Evolutionary conservation across 805 yeast species (phyloP), one percentile per base, ranked within the genome.

Genomic region (Yamadazyma olivae): DNA sequence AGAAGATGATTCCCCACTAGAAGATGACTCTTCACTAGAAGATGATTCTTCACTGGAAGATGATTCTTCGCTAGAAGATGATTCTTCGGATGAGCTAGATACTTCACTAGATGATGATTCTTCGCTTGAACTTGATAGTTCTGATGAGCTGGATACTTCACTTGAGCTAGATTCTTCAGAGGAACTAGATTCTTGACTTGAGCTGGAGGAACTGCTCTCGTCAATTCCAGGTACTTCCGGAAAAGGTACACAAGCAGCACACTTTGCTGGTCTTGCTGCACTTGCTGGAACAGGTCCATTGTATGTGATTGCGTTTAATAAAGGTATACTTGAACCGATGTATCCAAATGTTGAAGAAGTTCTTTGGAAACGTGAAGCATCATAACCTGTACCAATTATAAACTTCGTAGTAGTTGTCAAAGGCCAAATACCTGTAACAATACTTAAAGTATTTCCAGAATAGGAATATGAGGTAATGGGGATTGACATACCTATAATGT

Each of bases 191-290:
- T 27, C 19, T 25, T 22, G 9, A 32, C 21, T 30, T 23, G 46
- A 35, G 8, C 33, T 20, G 6, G 35, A 32, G 4, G 30, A 20
- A 18, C 4, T 13, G 9, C 18, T 18, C 13, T 24, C 22, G 19
- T 33, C 41, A 17, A 36, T 24, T 20, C 40, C 49, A 12, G 52
- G 51, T 20, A 21, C 25, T 8, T 33, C 31, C 9, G 49, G 53
- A 34, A 46, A 35, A 2, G 22, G 13, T 18, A 14, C 10, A 43
- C 56, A 51, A 13, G 32, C 27, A 23, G n/a, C 18, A 48, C 56
- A 51, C 10, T 22, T 24, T 3, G 41, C 35, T 15, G 51, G 41
- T 22, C 42, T 33, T 3, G 41, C 36, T 9, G 45, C 36, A 3
- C 41, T 19, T 14, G 36, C 27, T 10, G 33, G 33, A n/a, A 27